A percentile compares a stretch with the other conserved stretches of the same genome.
Conservation (phyloP, 305 asterid genomes). For the Solanum aculeatissimum region DNA sequence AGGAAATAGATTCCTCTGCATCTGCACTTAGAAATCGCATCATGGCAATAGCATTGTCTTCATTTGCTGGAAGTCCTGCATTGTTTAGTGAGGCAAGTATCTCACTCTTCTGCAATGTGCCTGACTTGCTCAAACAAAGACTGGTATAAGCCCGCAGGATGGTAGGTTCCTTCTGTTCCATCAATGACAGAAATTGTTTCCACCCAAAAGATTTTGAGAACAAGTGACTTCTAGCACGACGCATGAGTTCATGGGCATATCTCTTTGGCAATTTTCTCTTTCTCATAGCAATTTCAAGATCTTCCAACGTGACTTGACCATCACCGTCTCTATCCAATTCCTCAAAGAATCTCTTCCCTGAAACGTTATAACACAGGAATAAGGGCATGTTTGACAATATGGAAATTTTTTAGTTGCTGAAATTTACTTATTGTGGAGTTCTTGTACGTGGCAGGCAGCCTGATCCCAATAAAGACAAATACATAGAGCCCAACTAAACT, state of each 20-base stretch:
- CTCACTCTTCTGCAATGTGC: conserved; percentile 88
- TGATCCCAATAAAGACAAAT: neutral
- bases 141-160: conserved; percentile 93
- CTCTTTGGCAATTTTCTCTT: conserved; percentile 87
- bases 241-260: conserved; percentile 87
- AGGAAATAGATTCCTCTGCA: conserved; percentile 83
- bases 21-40: conserved; percentile 95
- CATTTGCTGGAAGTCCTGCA: conserved; percentile 96
- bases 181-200: conserved; percentile 85
- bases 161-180: conserved; percentile 99
- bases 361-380: conserved; percentile 7
- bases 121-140: conserved; percentile 95
- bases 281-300: conserved; percentile 88
- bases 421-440: neutral
- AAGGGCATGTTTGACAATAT: neutral
- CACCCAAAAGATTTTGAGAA: conserved; percentile 92
- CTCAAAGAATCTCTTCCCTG: conserved; percentile 90
- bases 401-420: neutral
- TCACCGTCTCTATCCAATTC: conserved; percentile 98
- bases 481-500: neutral
- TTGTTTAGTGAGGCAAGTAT: conserved; percentile 73
- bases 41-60: conserved; percentile 98
- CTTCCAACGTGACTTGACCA: conserved; percentile 92
- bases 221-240: conserved; percentile 82
- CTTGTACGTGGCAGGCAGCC: neutral